Evolutionary conservation across 208 protist genomes (phyloP).

Genomic region (Crithidia acanthocephali): DNA sequence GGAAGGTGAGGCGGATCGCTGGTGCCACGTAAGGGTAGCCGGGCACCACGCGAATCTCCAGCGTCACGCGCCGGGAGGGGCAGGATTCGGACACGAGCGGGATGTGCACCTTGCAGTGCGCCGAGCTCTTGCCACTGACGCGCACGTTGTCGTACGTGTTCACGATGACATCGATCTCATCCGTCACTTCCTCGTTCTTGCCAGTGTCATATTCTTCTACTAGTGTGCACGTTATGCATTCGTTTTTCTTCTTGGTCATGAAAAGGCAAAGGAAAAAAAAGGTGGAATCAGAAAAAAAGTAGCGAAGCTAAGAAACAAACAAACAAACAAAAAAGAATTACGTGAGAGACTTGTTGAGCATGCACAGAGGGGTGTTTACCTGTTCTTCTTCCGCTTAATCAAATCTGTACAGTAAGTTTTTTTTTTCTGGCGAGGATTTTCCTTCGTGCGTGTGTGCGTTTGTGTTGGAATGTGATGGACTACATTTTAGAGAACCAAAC

Average conservation of each 20-base stretch:
- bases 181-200: conserved; percentile 51
- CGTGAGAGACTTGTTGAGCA: too few species aligned
- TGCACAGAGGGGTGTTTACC: too few species aligned
- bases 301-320: too few species aligned
- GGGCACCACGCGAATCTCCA: conserved; percentile 64
- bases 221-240: conserved; percentile 37
- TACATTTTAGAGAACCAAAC: too few species aligned
- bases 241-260: conserved; percentile 38
- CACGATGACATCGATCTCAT: conserved; percentile 74
- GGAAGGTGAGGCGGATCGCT: conserved; percentile 48
- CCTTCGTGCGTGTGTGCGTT: too few species aligned
- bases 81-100: conserved; percentile 43
- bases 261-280: neutral
- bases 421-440: too few species aligned
- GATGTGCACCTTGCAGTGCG: conserved; percentile 55
- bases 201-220: conserved; percentile 59
- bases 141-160: conserved; percentile 66
- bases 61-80: conserved; percentile 40
- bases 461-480: too few species aligned
- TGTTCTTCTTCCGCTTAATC: too few species aligned
- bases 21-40: conserved; percentile 80
- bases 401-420: too few species aligned
- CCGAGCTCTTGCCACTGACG: conserved; percentile 44
- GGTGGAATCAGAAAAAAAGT: too few species aligned
- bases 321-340: too few species aligned